Conservation (phyloP, 768 basidiomycete genomes). For the Lentinula raphanica region DNA sequence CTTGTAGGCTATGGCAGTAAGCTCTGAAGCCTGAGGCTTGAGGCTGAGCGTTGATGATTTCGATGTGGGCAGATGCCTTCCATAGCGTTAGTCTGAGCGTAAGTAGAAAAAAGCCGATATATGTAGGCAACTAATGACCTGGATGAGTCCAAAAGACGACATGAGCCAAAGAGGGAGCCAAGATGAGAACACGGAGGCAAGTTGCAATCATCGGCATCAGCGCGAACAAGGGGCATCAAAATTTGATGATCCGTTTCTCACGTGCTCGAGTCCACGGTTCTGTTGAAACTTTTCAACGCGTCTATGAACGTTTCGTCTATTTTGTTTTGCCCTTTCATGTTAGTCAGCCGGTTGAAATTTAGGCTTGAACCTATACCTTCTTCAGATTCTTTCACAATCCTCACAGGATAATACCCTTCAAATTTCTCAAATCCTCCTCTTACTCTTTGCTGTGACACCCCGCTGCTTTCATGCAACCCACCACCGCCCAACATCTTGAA, state of each 20-base stretch:
- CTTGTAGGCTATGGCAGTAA: too few species aligned
- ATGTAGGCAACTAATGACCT: too few species aligned
- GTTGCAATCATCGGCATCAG: too few species aligned
- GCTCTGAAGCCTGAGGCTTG: too few species aligned
- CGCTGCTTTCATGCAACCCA: background rate
- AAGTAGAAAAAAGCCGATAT: too few species aligned
- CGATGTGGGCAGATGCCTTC: too few species aligned
- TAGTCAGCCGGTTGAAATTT: background rate
- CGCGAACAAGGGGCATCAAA: too few species aligned
- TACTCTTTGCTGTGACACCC: background rate
- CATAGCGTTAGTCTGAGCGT: too few species aligned
- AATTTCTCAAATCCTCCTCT: background rate
- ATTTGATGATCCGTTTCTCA: background rate
- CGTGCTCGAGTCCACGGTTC: background rate
- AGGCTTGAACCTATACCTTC: background rate
- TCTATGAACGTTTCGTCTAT: background rate
- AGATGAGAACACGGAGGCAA: too few species aligned
- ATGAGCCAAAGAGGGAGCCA: too few species aligned
- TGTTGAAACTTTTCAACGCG: background rate
- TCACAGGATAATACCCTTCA: background rate
- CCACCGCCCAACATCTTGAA: constrained; percentile 18
- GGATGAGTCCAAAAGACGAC: too few species aligned
- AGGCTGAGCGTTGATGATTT: too few species aligned
- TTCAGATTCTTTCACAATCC: background rate
- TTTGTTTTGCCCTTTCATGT: background rate